Evolutionary conservation across 192 early-diverging fungal species (phyloP).

Genomic region (Coemansia sp.): DNA sequence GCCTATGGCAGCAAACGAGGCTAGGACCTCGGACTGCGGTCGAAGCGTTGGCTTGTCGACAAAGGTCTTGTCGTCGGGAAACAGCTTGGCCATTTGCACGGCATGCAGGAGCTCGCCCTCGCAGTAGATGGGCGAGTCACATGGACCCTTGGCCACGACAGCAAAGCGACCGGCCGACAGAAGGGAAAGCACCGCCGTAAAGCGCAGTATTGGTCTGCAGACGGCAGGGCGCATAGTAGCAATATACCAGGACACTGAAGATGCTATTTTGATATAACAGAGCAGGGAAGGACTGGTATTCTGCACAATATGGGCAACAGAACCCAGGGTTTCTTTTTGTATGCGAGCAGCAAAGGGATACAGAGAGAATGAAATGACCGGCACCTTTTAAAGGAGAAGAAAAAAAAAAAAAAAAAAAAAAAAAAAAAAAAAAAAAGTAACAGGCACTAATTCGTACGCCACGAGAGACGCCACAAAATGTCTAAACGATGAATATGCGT

Average conservation of each 20-base stretch:
- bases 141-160: slow-evolving; percentile 10
- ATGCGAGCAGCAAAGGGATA: not conserved
- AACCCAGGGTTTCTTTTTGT: not conserved
- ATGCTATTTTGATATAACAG: too few species aligned
- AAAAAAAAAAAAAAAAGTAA: not conserved
- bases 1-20: slow-evolving; percentile 50
- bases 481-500: too few species aligned
- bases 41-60: slow-evolving; percentile 64
- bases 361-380: not conserved
- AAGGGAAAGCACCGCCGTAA: too few species aligned
- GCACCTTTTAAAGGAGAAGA: not conserved
- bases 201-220: too few species aligned
- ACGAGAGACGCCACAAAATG: not conserved
- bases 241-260: too few species aligned
- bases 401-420: not conserved
- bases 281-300: slow-evolving; percentile 1
- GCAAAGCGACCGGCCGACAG: too few species aligned
- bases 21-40: slow-evolving; percentile 53
- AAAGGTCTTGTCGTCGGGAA: slow-evolving; percentile 69
- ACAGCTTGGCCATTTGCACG: slow-evolving; percentile 60
- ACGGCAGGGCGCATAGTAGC: too few species aligned
- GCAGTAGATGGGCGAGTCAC: slow-evolving; percentile 69
- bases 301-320: not conserved
- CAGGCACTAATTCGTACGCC: not conserved
- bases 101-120: slow-evolving; percentile 57